phyloP scores from a whole-genome alignment of 768 basidiomycete genomes.

The Trametes cubensis region DNA sequence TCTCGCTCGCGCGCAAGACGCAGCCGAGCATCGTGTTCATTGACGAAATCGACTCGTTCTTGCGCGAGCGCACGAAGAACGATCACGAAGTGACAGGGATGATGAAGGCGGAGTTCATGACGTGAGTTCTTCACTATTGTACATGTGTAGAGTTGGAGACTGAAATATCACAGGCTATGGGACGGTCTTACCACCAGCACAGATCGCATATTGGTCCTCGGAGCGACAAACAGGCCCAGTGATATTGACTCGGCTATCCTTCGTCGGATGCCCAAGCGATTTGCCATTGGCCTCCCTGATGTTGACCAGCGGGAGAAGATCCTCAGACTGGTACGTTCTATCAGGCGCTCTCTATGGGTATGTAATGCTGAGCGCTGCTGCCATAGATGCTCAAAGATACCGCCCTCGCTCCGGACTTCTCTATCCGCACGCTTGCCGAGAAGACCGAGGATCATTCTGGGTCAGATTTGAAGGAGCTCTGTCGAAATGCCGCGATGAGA shows the following conservation, averaged over 20 bases:
- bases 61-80: conserved; percentile 81
- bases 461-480: conserved; percentile 89
- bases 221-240: conserved; percentile 93
- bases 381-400: conserved; percentile 84
- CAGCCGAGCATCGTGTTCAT: conserved; percentile 98
- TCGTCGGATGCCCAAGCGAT: conserved; percentile 98
- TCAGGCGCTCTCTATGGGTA: too few relatives aligned
- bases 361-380: too few relatives aligned
- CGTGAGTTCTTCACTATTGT: conserved; percentile 50
- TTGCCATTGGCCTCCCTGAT: conserved; percentile 82
- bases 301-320: conserved; percentile 81
- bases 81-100: conserved; percentile 98
- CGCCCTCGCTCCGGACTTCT: conserved; percentile 61
- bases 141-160: background rate
- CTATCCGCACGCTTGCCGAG: conserved; percentile 62
- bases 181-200: conserved; percentile 85
- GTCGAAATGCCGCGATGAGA: conserved; percentile 91
- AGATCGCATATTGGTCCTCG: conserved; percentile 86
- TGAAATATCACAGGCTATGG: conserved; percentile 67
- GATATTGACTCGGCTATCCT: conserved; percentile 88
- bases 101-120: conserved; percentile 98
- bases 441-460: conserved; percentile 80
- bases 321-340: conserved; percentile 62
- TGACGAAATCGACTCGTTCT: conserved; percentile 96
- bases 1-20: conserved; percentile 90